Base-by-base conservation (phyloP, 2,329 filamentous ascomycete genomes). In the Aspergillus unguis region DNA sequence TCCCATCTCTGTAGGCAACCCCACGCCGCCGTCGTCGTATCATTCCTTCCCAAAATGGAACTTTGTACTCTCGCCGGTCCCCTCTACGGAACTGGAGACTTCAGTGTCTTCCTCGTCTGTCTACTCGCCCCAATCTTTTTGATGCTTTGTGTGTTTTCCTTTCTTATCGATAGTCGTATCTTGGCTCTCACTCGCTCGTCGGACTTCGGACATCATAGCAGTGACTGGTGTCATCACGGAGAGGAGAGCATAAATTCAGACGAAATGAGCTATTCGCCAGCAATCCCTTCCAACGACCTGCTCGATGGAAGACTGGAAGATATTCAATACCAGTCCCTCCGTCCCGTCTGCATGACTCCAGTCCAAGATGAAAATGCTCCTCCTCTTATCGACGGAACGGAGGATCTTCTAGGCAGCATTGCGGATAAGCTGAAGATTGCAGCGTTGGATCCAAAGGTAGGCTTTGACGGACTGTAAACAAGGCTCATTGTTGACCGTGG, bases 261-360 rank as follows among this genome's bases (percentile, higher is more conserved):
- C 27, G 38, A 37, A n/a, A 53, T 44, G 45, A 29, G 17, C 17
- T 17, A 17, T 17, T 17, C 17, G 17, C 17, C 17, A 17, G 17
- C 17, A 17, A 17, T 17, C 17, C 17, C 45, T 36, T 51, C 49
- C 3, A 27, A 32, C 4, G 42, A 36, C 26, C 44, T 62, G 23
- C 49, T 63, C 7, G 59, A 62, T 42, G 54, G 53, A 2, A 9
- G 37, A n/a, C 29, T 62, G 29, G 61, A 63, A 26, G 54, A 60
- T 6, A 59, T 63, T 27, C 44, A 41, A 23, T 52, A 60, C 7
- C 59, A 55, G 0, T 44, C 44, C 23, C 47, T 63, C 6, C 31
- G 35, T 53, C 32, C 57, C 58, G 17, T n/a, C 11, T 36, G 27
- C 23, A 6, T 32, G 29, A 27, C 28, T 9, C n/a, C 17, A 28